Conservation (phyloP, 2,329 filamentous ascomycete species). For the Lasiodiplodia sp. region DNA sequence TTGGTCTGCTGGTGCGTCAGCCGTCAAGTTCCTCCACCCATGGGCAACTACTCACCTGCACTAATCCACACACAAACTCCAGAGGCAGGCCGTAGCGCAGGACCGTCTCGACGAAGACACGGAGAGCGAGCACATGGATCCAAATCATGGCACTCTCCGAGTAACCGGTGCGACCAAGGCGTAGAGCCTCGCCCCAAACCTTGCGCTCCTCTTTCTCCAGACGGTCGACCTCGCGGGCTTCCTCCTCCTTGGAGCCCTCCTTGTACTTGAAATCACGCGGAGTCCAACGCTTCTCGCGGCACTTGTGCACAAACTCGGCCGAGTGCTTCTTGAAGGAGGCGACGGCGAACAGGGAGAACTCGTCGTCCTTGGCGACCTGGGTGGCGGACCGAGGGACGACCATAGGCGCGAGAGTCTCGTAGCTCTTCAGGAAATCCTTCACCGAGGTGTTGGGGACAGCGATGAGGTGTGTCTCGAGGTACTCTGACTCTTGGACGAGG, state of each 20-base stretch:
- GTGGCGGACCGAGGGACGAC: slow-evolving; percentile 88
- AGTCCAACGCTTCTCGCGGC: slow-evolving; percentile 91
- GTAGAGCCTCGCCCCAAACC: slow-evolving; percentile 88
- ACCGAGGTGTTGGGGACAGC: slow-evolving; percentile 80
- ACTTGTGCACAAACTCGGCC: slow-evolving; percentile 88
- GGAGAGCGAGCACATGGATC: slow-evolving; percentile 87
- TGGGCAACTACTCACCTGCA: slow-evolving; percentile 67
- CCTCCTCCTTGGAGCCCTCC: slow-evolving; percentile 87
- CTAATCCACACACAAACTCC: slow-evolving; percentile 83
- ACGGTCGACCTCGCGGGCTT: slow-evolving; percentile 83
- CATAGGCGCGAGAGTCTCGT: slow-evolving; percentile 89
- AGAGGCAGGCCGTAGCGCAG: slow-evolving; percentile 91
- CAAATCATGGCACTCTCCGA: slow-evolving; percentile 96
- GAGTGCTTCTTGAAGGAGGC: slow-evolving; percentile 93
- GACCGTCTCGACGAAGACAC: slow-evolving; percentile 98
- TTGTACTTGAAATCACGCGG: slow-evolving; percentile 94
- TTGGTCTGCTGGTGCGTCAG: slow-evolving; percentile 67
- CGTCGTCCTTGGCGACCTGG: slow-evolving; percentile 83
- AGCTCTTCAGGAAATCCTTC: slow-evolving; percentile 88
- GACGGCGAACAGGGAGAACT: slow-evolving; percentile 87
- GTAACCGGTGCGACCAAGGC: slow-evolving; percentile 89
- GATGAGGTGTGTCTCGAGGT: slow-evolving; percentile 93
- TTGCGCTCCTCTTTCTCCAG: slow-evolving; percentile 86
- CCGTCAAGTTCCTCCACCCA: not conserved
- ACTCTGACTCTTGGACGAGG: slow-evolving; percentile 89